Evolutionary conservation across 202 grass and related monocot species (phyloP).

Genomic region (Tripidium arundinaceum): DNA sequence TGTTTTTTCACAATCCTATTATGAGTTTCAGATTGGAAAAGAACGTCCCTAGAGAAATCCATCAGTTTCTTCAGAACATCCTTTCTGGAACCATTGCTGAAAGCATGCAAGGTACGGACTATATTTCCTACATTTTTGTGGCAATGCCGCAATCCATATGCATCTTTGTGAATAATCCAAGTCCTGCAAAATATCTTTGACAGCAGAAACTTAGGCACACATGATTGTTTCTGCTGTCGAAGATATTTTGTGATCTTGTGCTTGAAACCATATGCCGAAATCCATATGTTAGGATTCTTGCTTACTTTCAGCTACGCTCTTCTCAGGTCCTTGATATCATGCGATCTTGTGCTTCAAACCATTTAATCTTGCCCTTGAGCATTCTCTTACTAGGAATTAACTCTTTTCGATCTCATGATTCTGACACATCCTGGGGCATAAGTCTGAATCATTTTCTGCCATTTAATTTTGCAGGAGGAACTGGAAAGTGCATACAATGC

Average conservation of each 20-base stretch:
- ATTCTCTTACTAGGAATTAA: too few relatives aligned
- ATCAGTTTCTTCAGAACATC: constrained; percentile 61
- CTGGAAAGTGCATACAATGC: constrained; percentile 60
- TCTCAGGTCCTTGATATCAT: not conserved
- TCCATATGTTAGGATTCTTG: not conserved
- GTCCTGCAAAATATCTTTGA: not conserved
- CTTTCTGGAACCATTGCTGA: constrained; percentile 67
- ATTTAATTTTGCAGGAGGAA: constrained; percentile 69
- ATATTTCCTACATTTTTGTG: not conserved
- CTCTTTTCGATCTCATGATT: not conserved
- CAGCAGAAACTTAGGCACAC: not conserved
- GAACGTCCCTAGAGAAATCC: constrained; percentile 58
- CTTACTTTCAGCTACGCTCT: constrained; percentile 1
- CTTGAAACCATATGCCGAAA: too few relatives aligned
- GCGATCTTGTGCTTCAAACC: too few relatives aligned
- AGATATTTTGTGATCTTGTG: too few relatives aligned
- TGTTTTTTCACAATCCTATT: not conserved
- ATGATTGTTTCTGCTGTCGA: too few relatives aligned
- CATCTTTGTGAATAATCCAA: not conserved
- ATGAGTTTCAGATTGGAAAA: constrained; percentile 57
- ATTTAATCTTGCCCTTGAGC: too few relatives aligned
- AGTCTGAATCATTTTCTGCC: too few relatives aligned
- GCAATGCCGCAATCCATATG: not conserved
- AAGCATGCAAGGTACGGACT: constrained; percentile 71
- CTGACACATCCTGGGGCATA: not conserved